Percentiles rank a stretch among this genome's conserved stretches.
These are phyloP conservation scores for Leishmania aethiopica DNA, from an alignment of 208 protist species.

Conservation along the genomic window DNA sequence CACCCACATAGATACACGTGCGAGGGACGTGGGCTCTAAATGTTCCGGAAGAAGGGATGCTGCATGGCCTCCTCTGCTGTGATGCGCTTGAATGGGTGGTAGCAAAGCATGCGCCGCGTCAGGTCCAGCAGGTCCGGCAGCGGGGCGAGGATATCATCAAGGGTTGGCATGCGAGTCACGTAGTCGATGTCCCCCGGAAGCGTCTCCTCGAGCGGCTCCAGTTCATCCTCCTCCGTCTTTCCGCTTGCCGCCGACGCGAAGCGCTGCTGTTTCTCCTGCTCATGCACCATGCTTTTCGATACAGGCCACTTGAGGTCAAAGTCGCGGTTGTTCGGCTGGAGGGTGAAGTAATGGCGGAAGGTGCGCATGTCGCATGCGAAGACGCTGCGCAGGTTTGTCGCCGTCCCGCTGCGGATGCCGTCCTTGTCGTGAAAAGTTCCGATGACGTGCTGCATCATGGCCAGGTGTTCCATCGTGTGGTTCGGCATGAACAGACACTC, in stretches of 20 bases:
- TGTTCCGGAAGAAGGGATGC: constrained; percentile 78
- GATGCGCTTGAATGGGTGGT: constrained; percentile 89
- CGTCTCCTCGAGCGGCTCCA: constrained; percentile 38
- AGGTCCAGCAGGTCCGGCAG: constrained; percentile 65
- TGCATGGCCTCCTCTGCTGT: constrained; percentile 85
- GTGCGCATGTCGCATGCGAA: constrained; percentile 55
- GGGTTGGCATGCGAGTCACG: constrained; percentile 54
- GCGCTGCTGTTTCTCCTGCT: constrained; percentile 33
- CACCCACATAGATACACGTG: not conserved
- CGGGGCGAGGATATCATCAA: constrained; percentile 59
- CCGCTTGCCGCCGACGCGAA: constrained; percentile 19
- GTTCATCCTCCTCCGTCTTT: constrained; percentile 31
- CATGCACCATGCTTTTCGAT: constrained; percentile 33
- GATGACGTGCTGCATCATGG: constrained; percentile 77
- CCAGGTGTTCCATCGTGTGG: constrained; percentile 79
- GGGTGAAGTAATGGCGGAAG: constrained; percentile 63
- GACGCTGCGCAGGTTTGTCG: constrained; percentile 33
- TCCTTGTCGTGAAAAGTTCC: constrained; percentile 47
- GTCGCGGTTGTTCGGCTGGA: constrained; percentile 39
- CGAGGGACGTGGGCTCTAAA: constrained; percentile 2
- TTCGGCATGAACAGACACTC: constrained; percentile 79
- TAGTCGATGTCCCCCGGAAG: constrained; percentile 51
- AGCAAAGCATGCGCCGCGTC: constrained; percentile 73
- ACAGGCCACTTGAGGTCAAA: constrained; percentile 57
- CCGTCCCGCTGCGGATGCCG: constrained; percentile 24